phyloP scores from a whole-genome alignment of 805 yeast species.

The Hanseniaspora hatyaiensis region DNA sequence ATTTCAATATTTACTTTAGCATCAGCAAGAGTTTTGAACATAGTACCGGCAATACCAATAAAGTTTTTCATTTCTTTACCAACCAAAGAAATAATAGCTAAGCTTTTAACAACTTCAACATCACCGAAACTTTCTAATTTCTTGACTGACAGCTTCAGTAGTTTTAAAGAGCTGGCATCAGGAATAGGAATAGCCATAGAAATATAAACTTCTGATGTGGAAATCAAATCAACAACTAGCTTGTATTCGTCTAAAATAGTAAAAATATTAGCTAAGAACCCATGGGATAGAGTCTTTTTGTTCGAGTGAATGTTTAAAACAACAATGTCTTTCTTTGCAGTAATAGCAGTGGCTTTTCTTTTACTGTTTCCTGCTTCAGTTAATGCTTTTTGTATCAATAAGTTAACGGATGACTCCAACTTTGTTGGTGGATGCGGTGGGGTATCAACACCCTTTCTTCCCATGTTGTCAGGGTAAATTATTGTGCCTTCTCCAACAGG shows the following conservation, averaged over 20 bases:
- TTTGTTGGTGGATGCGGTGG: slow-evolving; percentile 93
- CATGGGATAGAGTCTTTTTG: slow-evolving; percentile 84
- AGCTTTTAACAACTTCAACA: slow-evolving; percentile 74
- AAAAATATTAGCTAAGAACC: slow-evolving; percentile 85
- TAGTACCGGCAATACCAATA: slow-evolving; percentile 93
- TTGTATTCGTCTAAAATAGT: slow-evolving; percentile 71
- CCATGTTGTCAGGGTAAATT: slow-evolving; percentile 83
- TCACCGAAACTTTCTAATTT: slow-evolving; percentile 74
- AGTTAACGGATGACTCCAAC: slow-evolving; percentile 30
- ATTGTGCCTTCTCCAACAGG: slow-evolving; percentile 89
- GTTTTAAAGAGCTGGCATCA: slow-evolving; percentile 45
- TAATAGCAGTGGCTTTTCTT: slow-evolving; percentile 86
- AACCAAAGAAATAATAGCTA: slow-evolving; percentile 87
- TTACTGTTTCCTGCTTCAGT: slow-evolving; percentile 34
- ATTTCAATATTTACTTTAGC: slow-evolving; percentile 89
- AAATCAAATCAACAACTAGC: slow-evolving; percentile 86
- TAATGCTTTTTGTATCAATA: slow-evolving; percentile 25
- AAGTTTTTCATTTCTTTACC: slow-evolving; percentile 96
- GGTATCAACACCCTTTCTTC: slow-evolving; percentile 73
- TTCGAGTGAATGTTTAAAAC: slow-evolving; percentile 90
- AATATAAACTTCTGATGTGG: slow-evolving; percentile 95
- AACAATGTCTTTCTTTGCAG: slow-evolving; percentile 83
- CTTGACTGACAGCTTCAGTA: slow-evolving; percentile 58
- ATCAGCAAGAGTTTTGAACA: slow-evolving; percentile 89
- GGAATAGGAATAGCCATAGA: slow-evolving; percentile 91